Evolutionary conservation across 2,329 filamentous ascomycete species (phyloP).

Genomic region (Fusarium begoniae): DNA sequence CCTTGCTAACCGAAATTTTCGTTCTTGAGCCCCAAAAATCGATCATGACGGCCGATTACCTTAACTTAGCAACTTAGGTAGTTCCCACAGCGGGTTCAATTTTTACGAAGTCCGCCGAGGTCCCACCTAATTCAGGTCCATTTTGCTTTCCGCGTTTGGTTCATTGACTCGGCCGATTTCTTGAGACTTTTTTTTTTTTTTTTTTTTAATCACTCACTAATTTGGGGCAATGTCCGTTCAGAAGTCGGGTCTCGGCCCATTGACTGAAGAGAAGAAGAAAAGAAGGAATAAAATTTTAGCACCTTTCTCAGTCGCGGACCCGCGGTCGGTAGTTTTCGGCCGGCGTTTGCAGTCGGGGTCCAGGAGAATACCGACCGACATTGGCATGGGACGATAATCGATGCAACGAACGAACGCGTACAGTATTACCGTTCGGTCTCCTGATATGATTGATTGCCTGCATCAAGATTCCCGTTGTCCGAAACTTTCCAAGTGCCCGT

Average conservation of each 20-base stretch:
- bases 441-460: constrained; percentile 5
- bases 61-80: not conserved
- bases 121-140: constrained; percentile 18
- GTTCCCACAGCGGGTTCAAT: constrained; percentile 21
- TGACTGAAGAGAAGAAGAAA: not conserved
- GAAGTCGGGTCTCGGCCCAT: not conserved
- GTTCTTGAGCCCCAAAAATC: not conserved
- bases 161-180: constrained; percentile 12
- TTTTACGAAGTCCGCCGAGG: constrained; percentile 24
- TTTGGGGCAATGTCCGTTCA: not conserved
- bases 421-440: constrained; percentile 28
- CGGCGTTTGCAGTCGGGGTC: constrained; percentile 27
- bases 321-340: constrained; percentile 39
- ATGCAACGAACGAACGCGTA: constrained; percentile 1
- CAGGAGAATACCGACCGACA: constrained; percentile 10
- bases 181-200: not conserved
- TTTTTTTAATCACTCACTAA: constrained; percentile 17
- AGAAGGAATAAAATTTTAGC: not conserved
- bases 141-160: constrained; percentile 13
- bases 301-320: constrained; percentile 10
- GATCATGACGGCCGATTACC: constrained; percentile 1
- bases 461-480: constrained; percentile 14
- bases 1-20: constrained; percentile 21
- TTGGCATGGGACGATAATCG: constrained; percentile 27
- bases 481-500: constrained; percentile 19